Percentiles rank a stretch among this genome's conserved stretches.
These are phyloP conservation scores for Neurospora tetraspora DNA, from an alignment of 495 filamentous ascomycete genomes.

Conservation along the genomic window DNA sequence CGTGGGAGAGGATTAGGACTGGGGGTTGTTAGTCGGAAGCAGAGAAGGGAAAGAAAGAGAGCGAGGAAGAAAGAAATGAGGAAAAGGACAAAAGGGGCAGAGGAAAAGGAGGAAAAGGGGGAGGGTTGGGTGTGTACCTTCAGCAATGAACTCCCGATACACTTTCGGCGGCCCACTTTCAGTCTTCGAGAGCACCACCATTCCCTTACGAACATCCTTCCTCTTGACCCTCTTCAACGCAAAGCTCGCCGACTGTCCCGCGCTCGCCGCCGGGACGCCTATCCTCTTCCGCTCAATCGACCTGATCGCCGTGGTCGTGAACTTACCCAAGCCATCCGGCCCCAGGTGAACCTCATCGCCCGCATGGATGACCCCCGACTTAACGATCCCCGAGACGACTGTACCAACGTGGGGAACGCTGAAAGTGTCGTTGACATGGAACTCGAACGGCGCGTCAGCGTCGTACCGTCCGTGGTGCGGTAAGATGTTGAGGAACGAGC, in stretches of 20 bases:
- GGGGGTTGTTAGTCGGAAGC: neutral
- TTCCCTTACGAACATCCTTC: constrained; percentile 95
- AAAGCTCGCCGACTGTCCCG: constrained; percentile 88
- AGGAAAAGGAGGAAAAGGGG: neutral
- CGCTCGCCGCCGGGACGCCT: constrained; percentile 75
- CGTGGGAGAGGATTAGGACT: constrained; percentile 92
- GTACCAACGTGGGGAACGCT: constrained; percentile 98
- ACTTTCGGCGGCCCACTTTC: constrained; percentile 67
- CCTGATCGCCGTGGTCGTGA: constrained; percentile 79
- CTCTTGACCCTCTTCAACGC: constrained; percentile 75
- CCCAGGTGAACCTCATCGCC: constrained; percentile 86
- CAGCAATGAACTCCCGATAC: constrained; percentile 85
- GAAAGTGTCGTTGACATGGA: constrained; percentile 95
- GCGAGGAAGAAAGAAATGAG: too few relatives aligned
- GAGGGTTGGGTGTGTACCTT: constrained; percentile 41
- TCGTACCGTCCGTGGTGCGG: constrained; percentile 94
- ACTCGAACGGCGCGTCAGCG: constrained; percentile 79
- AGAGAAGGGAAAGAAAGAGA: neutral
- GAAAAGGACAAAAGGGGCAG: neutral
- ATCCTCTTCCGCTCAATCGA: constrained; percentile 95
- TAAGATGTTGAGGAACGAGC: constrained; percentile 89
- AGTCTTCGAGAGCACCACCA: constrained; percentile 87
- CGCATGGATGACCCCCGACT: constrained; percentile 75
- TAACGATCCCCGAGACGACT: constrained; percentile 90
- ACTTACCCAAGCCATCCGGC: constrained; percentile 85